Base-by-base conservation (phyloP, 768 basidiomycete genomes). In the Holtermannia corniformis region DNA sequence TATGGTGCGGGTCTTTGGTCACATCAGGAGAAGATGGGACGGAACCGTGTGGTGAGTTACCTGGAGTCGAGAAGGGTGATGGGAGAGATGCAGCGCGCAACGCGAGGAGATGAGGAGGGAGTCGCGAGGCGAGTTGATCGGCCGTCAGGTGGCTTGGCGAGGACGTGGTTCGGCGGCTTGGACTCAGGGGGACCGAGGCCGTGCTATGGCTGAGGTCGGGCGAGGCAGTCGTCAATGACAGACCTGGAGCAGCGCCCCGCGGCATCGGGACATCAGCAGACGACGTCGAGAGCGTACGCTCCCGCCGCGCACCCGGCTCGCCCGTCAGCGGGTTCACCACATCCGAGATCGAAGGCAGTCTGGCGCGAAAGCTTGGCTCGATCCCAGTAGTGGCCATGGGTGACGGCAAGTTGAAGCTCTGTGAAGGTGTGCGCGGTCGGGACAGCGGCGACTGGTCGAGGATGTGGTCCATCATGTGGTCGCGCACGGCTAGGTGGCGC, bases 381-480 rank as follows among this genome's bases (percentile, higher is more conserved):
- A 47, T 22, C 11, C 11, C 5, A 27, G 21, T 47, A 11, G 46
- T 14, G 3, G 40, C n/a, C 4, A 27, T 47, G 4, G 63, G 63
- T 22, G 63, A 67, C n/a, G 60, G 65, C 10, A 65, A 59, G 26
- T 57, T 26, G 28, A 62, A 51, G 48, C 57, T 61, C 4, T 46
- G 32, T 5, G 64, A 68, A 0, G 70, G 68, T 13, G 66, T 63
- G 22, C 70, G 55, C 11, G 70, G 65, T 23, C 70, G 57, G 11
- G 68, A 60, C 5, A 59, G 23, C 16, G 70, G 70, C 1, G 64
- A 52, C 53, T 72, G 70, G 41, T 72, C 70, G 48, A 72, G 58
- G 26, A 72, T 72, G 44, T 92, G 89, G 68, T 90, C 86, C 44
- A 90, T 79, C 86, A 96, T 89, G 67, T 95, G 87, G 65, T 91